Evolutionary conservation across 2,329 filamentous ascomycete genomes (phyloP).

Genomic region (Trichoderma oligosporum): DNA sequence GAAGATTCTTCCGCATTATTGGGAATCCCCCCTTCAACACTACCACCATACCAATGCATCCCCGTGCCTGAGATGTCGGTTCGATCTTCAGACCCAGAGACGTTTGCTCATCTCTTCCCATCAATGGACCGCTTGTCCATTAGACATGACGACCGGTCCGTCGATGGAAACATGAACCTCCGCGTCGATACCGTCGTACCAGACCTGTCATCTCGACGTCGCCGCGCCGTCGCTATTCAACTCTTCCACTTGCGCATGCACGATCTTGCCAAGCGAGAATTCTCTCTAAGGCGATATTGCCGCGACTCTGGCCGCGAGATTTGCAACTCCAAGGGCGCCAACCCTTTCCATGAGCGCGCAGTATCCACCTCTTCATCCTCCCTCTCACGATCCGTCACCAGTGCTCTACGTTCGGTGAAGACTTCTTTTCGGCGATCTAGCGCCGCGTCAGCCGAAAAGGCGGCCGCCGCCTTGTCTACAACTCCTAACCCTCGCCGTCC

Average conservation of each 20-base stretch:
- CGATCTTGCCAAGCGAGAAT: conserved; percentile 79
- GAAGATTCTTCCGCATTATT: conserved; percentile 25
- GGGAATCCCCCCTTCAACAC: conserved; percentile 44
- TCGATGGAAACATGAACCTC: conserved; percentile 95
- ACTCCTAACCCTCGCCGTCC: conserved; percentile 16
- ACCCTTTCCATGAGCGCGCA: conserved; percentile 31
- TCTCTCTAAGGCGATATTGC: conserved; percentile 87
- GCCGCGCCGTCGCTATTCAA: conserved; percentile 49
- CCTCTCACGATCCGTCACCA: conserved; percentile 46
- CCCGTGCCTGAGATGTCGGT: conserved; percentile 54
- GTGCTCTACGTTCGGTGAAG: conserved; percentile 46
- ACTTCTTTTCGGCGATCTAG: conserved; percentile 33
- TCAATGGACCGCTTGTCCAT: conserved; percentile 77
- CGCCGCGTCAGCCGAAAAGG: conserved; percentile 16
- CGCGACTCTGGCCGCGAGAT: conserved; percentile 90
- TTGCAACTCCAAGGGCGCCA: conserved; percentile 75
- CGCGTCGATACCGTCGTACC: conserved; percentile 73
- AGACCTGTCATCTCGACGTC: conserved; percentile 52
- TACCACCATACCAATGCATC: conserved; percentile 60
- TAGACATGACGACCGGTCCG: conserved; percentile 82
- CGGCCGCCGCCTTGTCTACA: not conserved
- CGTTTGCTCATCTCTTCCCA: conserved; percentile 83
- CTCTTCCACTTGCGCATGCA: conserved; percentile 96
- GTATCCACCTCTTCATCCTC: conserved; percentile 19
- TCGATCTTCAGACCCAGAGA: conserved; percentile 71